Base-by-base conservation (phyloP, 148 eudicot species). In the Persicaria tinctoria region DNA sequence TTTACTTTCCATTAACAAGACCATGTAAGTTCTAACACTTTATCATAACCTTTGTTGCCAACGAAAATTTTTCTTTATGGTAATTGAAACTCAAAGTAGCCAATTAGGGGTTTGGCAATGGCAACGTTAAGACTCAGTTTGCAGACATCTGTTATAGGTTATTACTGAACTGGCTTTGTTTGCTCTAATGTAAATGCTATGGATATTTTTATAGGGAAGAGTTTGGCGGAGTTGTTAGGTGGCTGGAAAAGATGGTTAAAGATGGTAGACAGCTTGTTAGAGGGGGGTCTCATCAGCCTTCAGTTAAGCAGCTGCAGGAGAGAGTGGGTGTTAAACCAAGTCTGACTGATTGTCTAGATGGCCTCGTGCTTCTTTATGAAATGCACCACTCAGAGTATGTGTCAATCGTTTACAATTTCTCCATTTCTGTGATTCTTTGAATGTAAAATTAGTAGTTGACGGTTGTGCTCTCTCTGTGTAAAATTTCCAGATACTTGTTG, bases 341-440 rank as follows among this genome's bases (percentile, higher is more conserved):
- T 81, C 74, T 90, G 80, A 84, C 90, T 78, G 87, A 91, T 81
- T 94, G 97, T 83, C 80, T 94, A 75, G 90, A 91, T 70, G 96
- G 93, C 73, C 91, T 94, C 41, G 63, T 81, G 63, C 75, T 78
- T 75, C 82, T 94, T 80, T 83, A 85, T 14, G 96, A 90, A 78
- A 94, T 91, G 98, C 89, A 94, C 80, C 87, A 73, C 51, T 79
- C 93, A 63, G 97, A 94, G 98, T 94, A 90, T 70, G 93, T 20
- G 5, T 47, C 53, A 16, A 32, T 70, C 38, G 4, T 70, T 46
- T 47, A 23, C 27, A 8, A 4, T n/a, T 47, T 70, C 16, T 46
- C 4, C 46, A 6, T 49, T 70, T 49, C 41, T 70, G 10, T 3
- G n/a, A n/a, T 1, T 68, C 4, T 71, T 41, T 4, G 18, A 66